Percentiles rank a stretch among this genome's conserved stretches.
phyloP scores from a whole-genome alignment of 2,329 filamentous ascomycete genomes.

The Aspergillus intermedius region DNA sequence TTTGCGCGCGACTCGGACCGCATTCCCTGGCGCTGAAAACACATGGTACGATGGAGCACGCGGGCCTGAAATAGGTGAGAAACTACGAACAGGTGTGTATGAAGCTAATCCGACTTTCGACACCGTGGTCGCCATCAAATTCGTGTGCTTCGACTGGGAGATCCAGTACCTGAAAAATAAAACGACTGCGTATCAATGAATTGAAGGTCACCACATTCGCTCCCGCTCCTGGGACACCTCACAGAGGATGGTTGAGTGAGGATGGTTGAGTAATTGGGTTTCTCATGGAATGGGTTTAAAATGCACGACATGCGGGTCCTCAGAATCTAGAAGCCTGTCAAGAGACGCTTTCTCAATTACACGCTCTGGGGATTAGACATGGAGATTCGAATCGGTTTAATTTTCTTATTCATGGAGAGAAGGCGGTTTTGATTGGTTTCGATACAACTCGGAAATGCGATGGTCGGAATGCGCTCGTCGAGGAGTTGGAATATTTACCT shows the following conservation, averaged over 20 bases:
- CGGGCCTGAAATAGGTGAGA: slow-evolving; percentile 14
- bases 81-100: slow-evolving; percentile 19
- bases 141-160: slow-evolving; percentile 35
- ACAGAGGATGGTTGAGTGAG: slow-evolving; percentile 31
- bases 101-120: slow-evolving; percentile 14
- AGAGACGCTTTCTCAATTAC: slow-evolving; percentile 15
- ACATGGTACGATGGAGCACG: slow-evolving; percentile 22
- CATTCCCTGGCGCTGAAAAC: slow-evolving; percentile 14
- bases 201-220: slow-evolving; percentile 28
- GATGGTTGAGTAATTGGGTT: slow-evolving; percentile 36
- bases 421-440: slow-evolving; percentile 22
- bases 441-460: slow-evolving; percentile 20
- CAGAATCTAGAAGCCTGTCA: slow-evolving; percentile 16
- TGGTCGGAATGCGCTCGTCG: slow-evolving; percentile 9
- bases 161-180: slow-evolving; percentile 32
- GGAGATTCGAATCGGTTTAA: slow-evolving; percentile 25
- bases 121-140: slow-evolving; percentile 27
- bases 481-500: slow-evolving; percentile 13
- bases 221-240: slow-evolving; percentile 37
- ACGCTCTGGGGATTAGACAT: slow-evolving; percentile 20
- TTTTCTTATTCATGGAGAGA: slow-evolving; percentile 16
- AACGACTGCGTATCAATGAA: slow-evolving; percentile 33
- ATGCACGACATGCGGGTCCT: slow-evolving; percentile 18
- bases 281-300: slow-evolving; percentile 24
- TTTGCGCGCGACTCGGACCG: slow-evolving; percentile 14